Evolutionary conservation across 148 eudicot species (phyloP).

Genomic region (Vaccinium darrowii): DNA sequence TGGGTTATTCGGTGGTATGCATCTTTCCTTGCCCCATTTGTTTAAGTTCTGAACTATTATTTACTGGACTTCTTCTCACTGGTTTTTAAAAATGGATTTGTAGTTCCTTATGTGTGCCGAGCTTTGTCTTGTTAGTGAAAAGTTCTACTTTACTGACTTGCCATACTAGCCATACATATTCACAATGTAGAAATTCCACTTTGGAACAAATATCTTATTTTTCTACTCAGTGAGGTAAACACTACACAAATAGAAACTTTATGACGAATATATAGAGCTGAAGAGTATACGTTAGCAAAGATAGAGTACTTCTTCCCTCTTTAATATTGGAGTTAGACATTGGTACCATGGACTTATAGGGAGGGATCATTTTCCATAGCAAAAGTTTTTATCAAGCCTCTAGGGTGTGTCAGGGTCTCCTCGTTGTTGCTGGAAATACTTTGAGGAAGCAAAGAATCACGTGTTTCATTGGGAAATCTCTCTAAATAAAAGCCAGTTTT

Average conservation of each 20-base stretch:
- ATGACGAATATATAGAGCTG: neutral
- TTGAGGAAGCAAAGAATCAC: neutral
- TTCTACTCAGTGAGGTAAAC: neutral
- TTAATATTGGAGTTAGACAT: neutral
- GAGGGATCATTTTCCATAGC: neutral
- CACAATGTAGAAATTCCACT: neutral
- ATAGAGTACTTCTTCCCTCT: neutral
- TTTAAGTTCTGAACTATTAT: too few species aligned
- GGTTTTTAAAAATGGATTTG: too few species aligned
- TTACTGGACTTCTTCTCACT: too few species aligned
- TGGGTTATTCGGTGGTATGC: neutral
- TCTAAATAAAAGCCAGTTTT: neutral
- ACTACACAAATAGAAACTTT: neutral
- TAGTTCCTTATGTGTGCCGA: too few species aligned
- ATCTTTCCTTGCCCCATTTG: neutral
- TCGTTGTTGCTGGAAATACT: neutral
- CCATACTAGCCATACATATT: neutral
- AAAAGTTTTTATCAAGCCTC: neutral
- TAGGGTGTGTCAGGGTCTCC: neutral
- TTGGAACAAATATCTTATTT: neutral
- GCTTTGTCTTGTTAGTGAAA: too few species aligned
- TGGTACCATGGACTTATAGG: neutral
- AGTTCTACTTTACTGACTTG: neutral
- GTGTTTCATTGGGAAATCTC: neutral
- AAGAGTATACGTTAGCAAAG: neutral